These are phyloP conservation scores for Typha latifolia DNA, from an alignment of 176 grass and related monocot species.

Conservation along the genomic window DNA sequence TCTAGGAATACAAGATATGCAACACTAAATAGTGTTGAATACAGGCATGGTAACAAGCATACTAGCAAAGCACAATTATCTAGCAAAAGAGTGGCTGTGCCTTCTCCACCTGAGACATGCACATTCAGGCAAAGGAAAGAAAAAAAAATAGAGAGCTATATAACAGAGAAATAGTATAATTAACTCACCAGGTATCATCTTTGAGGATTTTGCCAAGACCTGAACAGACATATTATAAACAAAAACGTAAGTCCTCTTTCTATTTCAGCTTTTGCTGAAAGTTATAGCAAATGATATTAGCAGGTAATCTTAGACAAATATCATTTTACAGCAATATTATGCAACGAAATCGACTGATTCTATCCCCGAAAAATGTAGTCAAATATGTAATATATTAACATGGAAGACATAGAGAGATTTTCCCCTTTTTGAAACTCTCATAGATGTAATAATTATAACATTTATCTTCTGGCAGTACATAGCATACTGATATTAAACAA, in stretches of 20 bases:
- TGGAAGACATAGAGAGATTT: too few species aligned
- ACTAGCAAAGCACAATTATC: too few species aligned
- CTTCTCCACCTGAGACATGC: not conserved
- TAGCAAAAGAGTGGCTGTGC: not conserved
- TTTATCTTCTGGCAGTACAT: not conserved
- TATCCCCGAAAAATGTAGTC: too few species aligned
- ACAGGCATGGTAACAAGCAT: too few species aligned
- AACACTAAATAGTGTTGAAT: too few species aligned
- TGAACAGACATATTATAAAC: conserved; percentile 30
- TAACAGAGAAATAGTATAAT: not conserved
- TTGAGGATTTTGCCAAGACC: conserved; percentile 96
- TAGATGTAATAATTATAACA: too few species aligned
- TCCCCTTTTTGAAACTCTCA: too few species aligned
- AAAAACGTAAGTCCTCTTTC: not conserved
- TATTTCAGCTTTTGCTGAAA: not conserved
- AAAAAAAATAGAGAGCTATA: not conserved
- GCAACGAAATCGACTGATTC: too few species aligned
- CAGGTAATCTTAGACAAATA: not conserved
- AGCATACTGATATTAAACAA: not conserved
- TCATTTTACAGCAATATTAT: too few species aligned
- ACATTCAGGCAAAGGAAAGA: not conserved
- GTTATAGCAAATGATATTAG: not conserved
- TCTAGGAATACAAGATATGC: too few species aligned
- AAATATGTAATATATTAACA: too few species aligned
- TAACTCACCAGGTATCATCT: conserved; percentile 96